phyloP scores from a whole-genome alignment of 2,329 filamentous ascomycete species.

The Diaporthe aspalathi region DNA sequence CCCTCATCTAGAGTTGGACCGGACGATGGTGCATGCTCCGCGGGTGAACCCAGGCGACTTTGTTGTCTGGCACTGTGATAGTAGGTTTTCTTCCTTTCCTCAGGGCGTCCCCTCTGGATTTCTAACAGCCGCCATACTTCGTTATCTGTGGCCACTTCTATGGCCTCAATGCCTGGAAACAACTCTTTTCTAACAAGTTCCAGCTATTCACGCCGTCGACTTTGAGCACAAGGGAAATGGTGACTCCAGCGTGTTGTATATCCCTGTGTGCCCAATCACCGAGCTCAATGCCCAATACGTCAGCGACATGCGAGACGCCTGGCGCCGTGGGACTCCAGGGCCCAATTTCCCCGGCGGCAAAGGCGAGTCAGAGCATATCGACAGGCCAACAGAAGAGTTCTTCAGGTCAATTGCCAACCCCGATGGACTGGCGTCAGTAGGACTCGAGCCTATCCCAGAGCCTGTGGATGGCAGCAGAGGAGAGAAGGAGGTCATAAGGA shows the following conservation, averaged over 20 bases:
- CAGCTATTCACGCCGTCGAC: conserved; percentile 83
- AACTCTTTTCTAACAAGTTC: neutral
- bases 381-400: conserved; percentile 49
- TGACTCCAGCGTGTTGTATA: conserved; percentile 90
- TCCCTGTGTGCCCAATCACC: conserved; percentile 86
- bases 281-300: conserved; percentile 79
- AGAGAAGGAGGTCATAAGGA: conserved; percentile 30
- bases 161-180: neutral
- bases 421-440: conserved; percentile 31
- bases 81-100: conserved; percentile 18
- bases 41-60: conserved; percentile 78
- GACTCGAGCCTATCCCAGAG: conserved; percentile 32
- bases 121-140: no score
- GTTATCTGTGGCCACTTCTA: no score
- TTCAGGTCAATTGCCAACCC: conserved; percentile 16
- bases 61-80: conserved; percentile 86
- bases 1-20: conserved; percentile 74
- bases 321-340: conserved; percentile 73
- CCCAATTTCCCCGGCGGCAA: conserved; percentile 79
- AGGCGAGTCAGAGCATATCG: conserved; percentile 70
- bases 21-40: conserved; percentile 79
- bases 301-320: conserved; percentile 75
- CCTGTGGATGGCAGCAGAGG: conserved; percentile 17
- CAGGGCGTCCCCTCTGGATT: neutral
- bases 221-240: conserved; percentile 75